Percentiles rank a stretch among this genome's conserved stretches.
Evolutionary conservation across 2,329 filamentous ascomycete species (phyloP).

Genomic region (Beauveria australis): DNA sequence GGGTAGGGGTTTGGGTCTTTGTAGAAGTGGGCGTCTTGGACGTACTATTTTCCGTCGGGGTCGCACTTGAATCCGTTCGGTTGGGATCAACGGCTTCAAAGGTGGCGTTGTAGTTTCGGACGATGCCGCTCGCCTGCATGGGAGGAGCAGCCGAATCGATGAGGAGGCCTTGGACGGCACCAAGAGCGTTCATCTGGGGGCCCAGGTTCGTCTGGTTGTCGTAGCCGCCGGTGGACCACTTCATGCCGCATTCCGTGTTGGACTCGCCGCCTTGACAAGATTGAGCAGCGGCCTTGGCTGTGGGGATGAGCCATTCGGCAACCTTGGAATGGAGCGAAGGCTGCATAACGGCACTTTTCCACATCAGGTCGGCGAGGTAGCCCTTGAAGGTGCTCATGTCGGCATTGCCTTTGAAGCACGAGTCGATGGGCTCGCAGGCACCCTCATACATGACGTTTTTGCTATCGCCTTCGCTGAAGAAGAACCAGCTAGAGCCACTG

Average conservation of each 20-base stretch:
- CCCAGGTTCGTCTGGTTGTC: conserved; percentile 50
- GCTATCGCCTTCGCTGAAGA: conserved; percentile 41
- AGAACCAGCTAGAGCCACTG: conserved; percentile 44
- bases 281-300: conserved; percentile 46
- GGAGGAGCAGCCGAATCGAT: conserved; percentile 35
- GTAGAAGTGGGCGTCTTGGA: background rate
- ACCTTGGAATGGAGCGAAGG: conserved; percentile 44
- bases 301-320: conserved; percentile 38
- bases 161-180: conserved; percentile 53
- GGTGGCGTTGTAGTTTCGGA: conserved; percentile 28
- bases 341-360: conserved; percentile 46
- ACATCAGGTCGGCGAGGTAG: conserved; percentile 58
- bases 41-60: conserved; percentile 4
- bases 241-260: conserved; percentile 49
- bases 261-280: conserved; percentile 48
- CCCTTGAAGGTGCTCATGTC: conserved; percentile 64
- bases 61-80: background rate
- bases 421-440: conserved; percentile 51
- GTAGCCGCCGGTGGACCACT: conserved; percentile 51
- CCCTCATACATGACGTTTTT: conserved; percentile 57
- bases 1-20: background rate
- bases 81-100: conserved; percentile 17
- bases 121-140: conserved; percentile 38
- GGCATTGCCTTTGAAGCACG: conserved; percentile 39
- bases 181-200: conserved; percentile 57